Evolutionary conservation across 2,329 filamentous ascomycete species (phyloP), one percentile per base, ranked within the genome.

Genomic region (Epichloe aotearoae): DNA sequence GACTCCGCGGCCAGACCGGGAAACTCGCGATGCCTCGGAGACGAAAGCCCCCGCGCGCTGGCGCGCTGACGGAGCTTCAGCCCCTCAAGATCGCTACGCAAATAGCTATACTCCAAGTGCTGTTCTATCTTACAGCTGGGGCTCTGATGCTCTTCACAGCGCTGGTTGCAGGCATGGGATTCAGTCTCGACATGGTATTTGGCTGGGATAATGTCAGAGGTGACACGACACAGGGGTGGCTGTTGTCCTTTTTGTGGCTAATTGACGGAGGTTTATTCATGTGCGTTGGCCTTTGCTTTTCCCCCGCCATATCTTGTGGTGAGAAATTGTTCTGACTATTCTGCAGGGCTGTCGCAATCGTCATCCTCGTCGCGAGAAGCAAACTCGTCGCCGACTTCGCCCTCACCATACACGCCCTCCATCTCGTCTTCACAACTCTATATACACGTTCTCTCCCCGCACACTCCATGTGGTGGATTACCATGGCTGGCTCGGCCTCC

Each of bases 351-450:
- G 80, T 94, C 52, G 86, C 88, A 41, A 84, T 96, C 52, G 80
- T 95, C 47, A 70, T 91, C 50, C 73, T 97, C 52, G 81, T 98
- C 58, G 83, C 84, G 19, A 88, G 93, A 55, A 93, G 86, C 46
- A 97, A 97, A 67, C 84, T 97, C 54, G 86, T 97, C 47, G 88
- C 88, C 58, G 93, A 98, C 69, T 98, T 97, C 66, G 87, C 88
- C 34, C 73, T 96, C 23, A 95, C 91, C 2, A 78, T 96, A 17
- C 88, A 95, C 70, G 78, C 86, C 64, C 72, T 95, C 41, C 87
- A 95, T 65, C 77, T 95, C 49, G 56, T 93, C 60, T 67, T 88
- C 60, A 86, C 87, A 30, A 83, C 82, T 19, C 65, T 95, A 36
- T 95, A 95, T 68, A 84, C 86, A 3, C 81, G 82, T 60, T 76